Conservation (phyloP, 2,329 filamentous ascomycete species). For the Phyllosticta citrichinensis region DNA sequence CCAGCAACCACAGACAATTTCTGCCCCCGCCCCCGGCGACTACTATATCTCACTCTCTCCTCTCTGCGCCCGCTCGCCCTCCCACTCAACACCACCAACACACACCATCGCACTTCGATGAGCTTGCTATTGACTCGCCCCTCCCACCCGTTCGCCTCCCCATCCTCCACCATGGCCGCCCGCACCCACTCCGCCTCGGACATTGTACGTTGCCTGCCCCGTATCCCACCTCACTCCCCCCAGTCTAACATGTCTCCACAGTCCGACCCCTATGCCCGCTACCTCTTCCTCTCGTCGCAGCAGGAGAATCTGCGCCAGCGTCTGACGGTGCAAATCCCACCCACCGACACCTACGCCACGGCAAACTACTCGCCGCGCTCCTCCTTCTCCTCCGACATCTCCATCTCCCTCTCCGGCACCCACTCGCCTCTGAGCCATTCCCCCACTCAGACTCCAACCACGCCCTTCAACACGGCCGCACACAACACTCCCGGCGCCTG, state of each 20-base stretch:
- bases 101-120: not conserved
- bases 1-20: not conserved
- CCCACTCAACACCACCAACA: not conserved
- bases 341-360: conserved; percentile 14
- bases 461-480: conserved; percentile 3
- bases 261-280: conserved; percentile 27
- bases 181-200: conserved; percentile 2
- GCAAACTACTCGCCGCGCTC: conserved; percentile 23
- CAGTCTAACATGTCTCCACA: conserved; percentile 4
- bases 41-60: not conserved
- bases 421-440: conserved; percentile 14
- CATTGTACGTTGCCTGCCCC: not conserved
- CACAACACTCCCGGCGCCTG: not conserved
- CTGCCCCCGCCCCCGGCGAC: not conserved
- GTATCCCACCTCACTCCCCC: not conserved
- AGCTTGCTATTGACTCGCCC: not conserved
- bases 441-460: conserved; percentile 11
- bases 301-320: conserved; percentile 31
- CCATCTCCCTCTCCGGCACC: conserved; percentile 15
- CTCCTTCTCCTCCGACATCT: conserved; percentile 12
- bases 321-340: conserved; percentile 27
- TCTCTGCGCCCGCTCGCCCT: not conserved
- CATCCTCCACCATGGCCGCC: conserved; percentile 3
- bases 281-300: conserved; percentile 31
- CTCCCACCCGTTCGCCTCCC: not conserved